phyloP scores from a whole-genome alignment of 768 basidiomycete genomes.

The Tricholoma bakamatsutake region DNA sequence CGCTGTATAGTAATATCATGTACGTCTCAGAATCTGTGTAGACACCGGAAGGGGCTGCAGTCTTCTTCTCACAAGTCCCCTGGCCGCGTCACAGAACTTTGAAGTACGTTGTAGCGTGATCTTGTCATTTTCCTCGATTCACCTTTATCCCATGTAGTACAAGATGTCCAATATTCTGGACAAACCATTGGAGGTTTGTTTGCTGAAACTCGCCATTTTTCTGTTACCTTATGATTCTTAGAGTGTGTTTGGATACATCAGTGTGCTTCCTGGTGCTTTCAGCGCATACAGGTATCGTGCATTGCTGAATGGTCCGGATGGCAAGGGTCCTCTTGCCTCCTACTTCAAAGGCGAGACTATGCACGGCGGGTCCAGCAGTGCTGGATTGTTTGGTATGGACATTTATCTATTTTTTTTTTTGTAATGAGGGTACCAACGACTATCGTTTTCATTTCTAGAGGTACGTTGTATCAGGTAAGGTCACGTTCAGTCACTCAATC shows the following conservation, averaged over 20 bases:
- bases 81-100: constrained; percentile 94
- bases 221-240: constrained; percentile 12
- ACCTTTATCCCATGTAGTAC: constrained; percentile 42
- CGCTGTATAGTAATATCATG: neutral
- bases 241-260: constrained; percentile 85
- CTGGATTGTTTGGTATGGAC: constrained; percentile 61
- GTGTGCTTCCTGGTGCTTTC: constrained; percentile 88
- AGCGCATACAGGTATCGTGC: constrained; percentile 89
- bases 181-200: constrained; percentile 82
- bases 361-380: constrained; percentile 56
- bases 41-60: constrained; percentile 72
- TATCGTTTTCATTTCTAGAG: constrained; percentile 8
- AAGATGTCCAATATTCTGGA: constrained; percentile 97
- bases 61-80: constrained; percentile 64
- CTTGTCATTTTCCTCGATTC: neutral
- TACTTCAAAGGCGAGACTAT: constrained; percentile 94
- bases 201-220: neutral
- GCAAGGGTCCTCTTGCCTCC: constrained; percentile 83
- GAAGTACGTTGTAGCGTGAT: constrained; percentile 40
- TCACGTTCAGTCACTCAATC: too few relatives aligned
- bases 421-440: neutral
- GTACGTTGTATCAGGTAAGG: neutral
- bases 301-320: constrained; percentile 79
- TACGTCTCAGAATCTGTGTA: constrained; percentile 60
- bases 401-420: neutral